Evolutionary conservation across 805 yeast species (phyloP).

Genomic region (Nakazawaea laoshanensis): DNA sequence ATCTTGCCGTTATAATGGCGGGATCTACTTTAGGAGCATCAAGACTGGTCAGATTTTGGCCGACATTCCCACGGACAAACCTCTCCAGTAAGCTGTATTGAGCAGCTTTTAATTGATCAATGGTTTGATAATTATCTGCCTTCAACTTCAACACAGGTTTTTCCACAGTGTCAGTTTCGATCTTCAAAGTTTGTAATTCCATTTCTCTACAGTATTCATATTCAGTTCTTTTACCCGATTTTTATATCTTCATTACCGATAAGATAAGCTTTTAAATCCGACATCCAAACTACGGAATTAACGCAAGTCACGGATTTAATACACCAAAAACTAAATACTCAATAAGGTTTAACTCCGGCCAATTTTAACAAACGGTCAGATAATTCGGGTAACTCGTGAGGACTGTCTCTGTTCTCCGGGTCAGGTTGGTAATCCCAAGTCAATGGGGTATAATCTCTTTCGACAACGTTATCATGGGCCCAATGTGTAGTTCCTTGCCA

Average conservation of each 20-base stretch:
- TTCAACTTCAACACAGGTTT: no score
- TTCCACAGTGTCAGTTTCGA: no score
- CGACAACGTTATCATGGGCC: slow-evolving; percentile 22
- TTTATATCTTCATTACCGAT: no score
- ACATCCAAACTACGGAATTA: no score
- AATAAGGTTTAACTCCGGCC: slow-evolving; percentile 17
- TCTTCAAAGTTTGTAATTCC: no score
- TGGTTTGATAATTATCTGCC: slow-evolving; percentile 2
- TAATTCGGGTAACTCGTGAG: slow-evolving; percentile 17
- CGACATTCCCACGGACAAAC: not conserved
- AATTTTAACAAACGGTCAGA: slow-evolving; percentile 18
- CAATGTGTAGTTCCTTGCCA: slow-evolving; percentile 23
- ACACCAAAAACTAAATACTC: no score
- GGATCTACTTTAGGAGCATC: slow-evolving; percentile 7
- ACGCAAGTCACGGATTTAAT: no score
- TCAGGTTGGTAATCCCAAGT: slow-evolving; percentile 16
- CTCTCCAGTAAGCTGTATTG: slow-evolving; percentile 5
- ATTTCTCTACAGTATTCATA: no score
- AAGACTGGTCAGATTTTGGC: not conserved
- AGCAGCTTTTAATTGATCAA: slow-evolving; percentile 2
- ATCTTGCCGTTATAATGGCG: not conserved
- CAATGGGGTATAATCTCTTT: slow-evolving; percentile 12
- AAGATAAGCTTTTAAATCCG: no score
- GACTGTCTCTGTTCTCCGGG: slow-evolving; percentile 18
- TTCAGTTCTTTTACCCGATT: no score